Conservation (phyloP, 2,329 filamentous ascomycete genomes). For the Alternaria brassicae region DNA sequence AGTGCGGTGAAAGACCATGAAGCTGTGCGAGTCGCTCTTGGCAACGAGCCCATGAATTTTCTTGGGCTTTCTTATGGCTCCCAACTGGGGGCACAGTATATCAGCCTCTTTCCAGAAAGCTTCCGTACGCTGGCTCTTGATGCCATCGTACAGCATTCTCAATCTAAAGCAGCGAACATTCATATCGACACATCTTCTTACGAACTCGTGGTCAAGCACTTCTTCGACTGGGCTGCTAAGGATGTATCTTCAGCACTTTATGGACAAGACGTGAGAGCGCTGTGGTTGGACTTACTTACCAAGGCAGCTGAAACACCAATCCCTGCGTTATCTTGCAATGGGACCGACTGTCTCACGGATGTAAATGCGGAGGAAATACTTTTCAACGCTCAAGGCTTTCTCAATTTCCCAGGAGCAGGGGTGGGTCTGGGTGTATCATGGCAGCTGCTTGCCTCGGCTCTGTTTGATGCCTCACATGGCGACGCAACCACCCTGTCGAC, state of each 20-base stretch:
- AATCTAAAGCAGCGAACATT: conserved; percentile 45
- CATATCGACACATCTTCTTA: conserved; percentile 50
- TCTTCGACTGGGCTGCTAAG: conserved; percentile 50
- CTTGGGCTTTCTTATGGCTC: conserved; percentile 57
- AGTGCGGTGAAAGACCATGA: conserved; percentile 45
- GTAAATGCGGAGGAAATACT: conserved; percentile 46
- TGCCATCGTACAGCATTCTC: conserved; percentile 54
- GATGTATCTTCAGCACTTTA: conserved; percentile 41
- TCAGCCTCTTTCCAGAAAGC: conserved; percentile 54
- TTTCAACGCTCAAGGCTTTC: conserved; percentile 18
- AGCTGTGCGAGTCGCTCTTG: conserved; percentile 43
- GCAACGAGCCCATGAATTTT: conserved; percentile 50
- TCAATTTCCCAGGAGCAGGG: conserved; percentile 6
- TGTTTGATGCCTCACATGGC: conserved; percentile 44
- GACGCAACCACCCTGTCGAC: conserved; percentile 49
- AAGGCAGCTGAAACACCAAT: conserved; percentile 46
- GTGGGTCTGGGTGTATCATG: conserved; percentile 4
- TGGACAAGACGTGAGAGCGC: conserved; percentile 30
- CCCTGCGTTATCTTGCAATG: conserved; percentile 46
- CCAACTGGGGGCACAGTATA: conserved; percentile 55
- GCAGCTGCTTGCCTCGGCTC: conserved; percentile 24
- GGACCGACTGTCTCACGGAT: conserved; percentile 21
- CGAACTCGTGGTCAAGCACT: conserved; percentile 46
- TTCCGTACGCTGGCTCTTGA: conserved; percentile 55
- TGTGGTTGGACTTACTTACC: conserved; percentile 31